Evolutionary conservation across 176 grass and related monocot species (phyloP).

Genomic region (Hyparrhenia diplandra): DNA sequence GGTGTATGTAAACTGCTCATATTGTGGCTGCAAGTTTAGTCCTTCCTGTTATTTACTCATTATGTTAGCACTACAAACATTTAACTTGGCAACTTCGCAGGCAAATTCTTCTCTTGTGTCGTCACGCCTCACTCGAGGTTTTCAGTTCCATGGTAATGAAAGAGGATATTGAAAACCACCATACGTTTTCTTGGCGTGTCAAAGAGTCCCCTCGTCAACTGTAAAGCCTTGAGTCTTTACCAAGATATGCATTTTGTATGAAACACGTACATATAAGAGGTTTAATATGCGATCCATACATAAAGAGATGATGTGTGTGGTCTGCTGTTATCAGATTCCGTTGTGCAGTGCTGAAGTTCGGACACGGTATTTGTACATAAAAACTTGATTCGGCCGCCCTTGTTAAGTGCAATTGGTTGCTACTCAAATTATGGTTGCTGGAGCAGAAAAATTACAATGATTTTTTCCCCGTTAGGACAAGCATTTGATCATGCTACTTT

Average conservation of each 20-base stretch:
- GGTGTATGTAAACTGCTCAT: slow-evolving; percentile 39
- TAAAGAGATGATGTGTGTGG: slow-evolving; percentile 5
- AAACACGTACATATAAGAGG: neutral
- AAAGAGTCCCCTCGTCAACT: slow-evolving; percentile 17
- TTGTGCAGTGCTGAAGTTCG: neutral
- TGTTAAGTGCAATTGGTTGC: neutral
- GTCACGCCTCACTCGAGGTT: slow-evolving; percentile 76
- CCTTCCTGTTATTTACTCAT: neutral
- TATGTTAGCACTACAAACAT: slow-evolving; percentile 17
- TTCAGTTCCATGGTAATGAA: slow-evolving; percentile 78
- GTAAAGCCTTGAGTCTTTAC: slow-evolving; percentile 27
- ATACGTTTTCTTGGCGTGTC: no score
- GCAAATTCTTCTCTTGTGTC: slow-evolving; percentile 61
- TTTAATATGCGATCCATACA: slow-evolving; percentile 1
- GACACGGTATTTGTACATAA: neutral
- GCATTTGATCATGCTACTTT: no score
- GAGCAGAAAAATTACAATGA: no score
- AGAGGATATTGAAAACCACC: no score
- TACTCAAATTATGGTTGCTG: neutral
- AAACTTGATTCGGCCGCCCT: neutral
- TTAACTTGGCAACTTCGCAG: slow-evolving; percentile 43
- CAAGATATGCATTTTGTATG: slow-evolving; percentile 24
- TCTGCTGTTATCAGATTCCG: neutral
- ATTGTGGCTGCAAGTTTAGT: neutral
- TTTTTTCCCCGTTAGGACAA: no score